A percentile compares a stretch with the other conserved stretches of the same genome.
These are phyloP conservation scores for Trypanosoma vivax DNA, from an alignment of 208 protist genomes.

Conservation along the genomic window DNA sequence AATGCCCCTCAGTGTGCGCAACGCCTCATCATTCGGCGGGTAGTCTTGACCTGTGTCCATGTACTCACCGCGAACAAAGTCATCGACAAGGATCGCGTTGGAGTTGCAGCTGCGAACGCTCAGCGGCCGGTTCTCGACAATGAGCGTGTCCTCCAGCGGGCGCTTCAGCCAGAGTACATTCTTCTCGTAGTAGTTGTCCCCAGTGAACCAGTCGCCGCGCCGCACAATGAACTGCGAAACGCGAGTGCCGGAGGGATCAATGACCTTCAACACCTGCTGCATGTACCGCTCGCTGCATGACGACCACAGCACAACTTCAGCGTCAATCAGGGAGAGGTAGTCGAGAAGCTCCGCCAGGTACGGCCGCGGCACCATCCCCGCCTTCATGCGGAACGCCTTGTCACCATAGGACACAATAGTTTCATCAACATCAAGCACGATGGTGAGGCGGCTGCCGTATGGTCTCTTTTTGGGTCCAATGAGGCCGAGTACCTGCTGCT, in stretches of 20 bases:
- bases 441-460: slow-evolving; percentile 74
- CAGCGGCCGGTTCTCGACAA: slow-evolving; percentile 80
- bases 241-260: slow-evolving; percentile 72
- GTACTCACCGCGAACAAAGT: slow-evolving; percentile 88
- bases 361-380: slow-evolving; percentile 67
- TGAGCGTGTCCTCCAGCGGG: slow-evolving; percentile 64
- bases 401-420: slow-evolving; percentile 87
- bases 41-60: slow-evolving; percentile 84
- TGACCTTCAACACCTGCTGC: slow-evolving; percentile 72
- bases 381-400: slow-evolving; percentile 85
- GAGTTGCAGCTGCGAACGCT: slow-evolving; percentile 82
- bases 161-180: slow-evolving; percentile 84
- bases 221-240: slow-evolving; percentile 76
- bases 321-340: slow-evolving; percentile 78
- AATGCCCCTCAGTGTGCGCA: slow-evolving; percentile 62
- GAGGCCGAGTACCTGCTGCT: slow-evolving; percentile 42
- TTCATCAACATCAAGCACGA: slow-evolving; percentile 87
- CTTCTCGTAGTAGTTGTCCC: slow-evolving; percentile 87
- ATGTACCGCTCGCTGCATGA: slow-evolving; percentile 85
- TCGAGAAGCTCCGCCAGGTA: slow-evolving; percentile 84
- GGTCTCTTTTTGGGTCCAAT: slow-evolving; percentile 75
- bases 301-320: slow-evolving; percentile 86
- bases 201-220: slow-evolving; percentile 61
- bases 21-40: slow-evolving; percentile 69
- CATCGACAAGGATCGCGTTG: slow-evolving; percentile 82